These are phyloP conservation scores for Crithidia expoeki DNA, from an alignment of 208 protist species.

Conservation along the genomic window DNA sequence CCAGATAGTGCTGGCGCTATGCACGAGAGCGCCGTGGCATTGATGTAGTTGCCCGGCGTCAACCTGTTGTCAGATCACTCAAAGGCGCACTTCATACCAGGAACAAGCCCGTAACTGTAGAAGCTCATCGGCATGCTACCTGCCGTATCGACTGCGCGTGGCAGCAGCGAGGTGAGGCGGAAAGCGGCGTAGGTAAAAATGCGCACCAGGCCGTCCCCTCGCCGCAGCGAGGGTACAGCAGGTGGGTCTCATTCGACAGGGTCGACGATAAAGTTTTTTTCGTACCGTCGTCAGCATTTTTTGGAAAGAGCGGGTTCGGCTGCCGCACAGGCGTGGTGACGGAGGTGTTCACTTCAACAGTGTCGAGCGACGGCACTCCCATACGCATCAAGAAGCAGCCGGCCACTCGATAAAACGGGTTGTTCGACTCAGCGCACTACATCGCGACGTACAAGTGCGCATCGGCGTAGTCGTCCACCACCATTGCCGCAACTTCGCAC, in stretches of 20 bases:
- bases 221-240: slow-evolving; percentile 6
- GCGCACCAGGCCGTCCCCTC: not conserved
- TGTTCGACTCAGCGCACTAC: not conserved
- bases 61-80: not conserved
- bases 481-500: slow-evolving; percentile 9
- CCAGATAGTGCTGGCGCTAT: not conserved
- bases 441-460: not conserved
- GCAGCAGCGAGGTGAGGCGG: not conserved
- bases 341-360: not conserved
- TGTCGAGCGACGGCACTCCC: not conserved
- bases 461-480: slow-evolving; percentile 2
- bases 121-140: not conserved
- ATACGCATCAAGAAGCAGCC: not conserved
- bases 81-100: slow-evolving; percentile 1
- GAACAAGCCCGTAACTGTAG: slow-evolving; percentile 2
- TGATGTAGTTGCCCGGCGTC: not conserved
- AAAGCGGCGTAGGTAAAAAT: slow-evolving; percentile 18
- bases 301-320: not conserved
- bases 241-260: not conserved
- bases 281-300: not conserved
- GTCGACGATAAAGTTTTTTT: slow-evolving; percentile 4
- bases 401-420: not conserved
- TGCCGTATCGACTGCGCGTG: not conserved
- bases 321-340: not conserved
- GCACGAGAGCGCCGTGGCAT: not conserved